phyloP scores from a whole-genome alignment of 2,329 filamentous ascomycete genomes.

The Emmonsiellopsis sp. region DNA sequence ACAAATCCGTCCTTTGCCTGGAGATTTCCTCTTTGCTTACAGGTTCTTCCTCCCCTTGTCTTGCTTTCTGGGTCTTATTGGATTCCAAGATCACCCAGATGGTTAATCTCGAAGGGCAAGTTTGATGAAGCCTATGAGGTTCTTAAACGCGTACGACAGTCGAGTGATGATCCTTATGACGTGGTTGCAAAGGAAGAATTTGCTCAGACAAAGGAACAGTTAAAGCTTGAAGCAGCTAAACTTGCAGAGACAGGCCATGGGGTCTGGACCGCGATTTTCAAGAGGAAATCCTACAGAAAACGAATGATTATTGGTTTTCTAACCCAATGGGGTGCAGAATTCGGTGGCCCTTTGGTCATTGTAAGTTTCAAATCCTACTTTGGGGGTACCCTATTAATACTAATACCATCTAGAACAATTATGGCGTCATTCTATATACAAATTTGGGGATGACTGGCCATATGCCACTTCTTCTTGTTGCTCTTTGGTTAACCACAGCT shows the following conservation, averaged over 20 bases:
- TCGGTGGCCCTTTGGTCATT: slow-evolving; percentile 45
- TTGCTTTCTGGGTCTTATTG: slow-evolving; percentile 34
- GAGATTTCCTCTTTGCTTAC: slow-evolving; percentile 38
- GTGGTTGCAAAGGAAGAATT: slow-evolving; percentile 39
- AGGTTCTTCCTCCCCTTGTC: slow-evolving; percentile 32
- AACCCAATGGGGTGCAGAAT: slow-evolving; percentile 46
- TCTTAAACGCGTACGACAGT: slow-evolving; percentile 31
- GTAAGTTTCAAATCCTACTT: slow-evolving; percentile 24
- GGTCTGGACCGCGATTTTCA: slow-evolving; percentile 38
- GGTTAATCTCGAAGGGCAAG: slow-evolving; percentile 41
- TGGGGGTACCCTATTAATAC: neutral
- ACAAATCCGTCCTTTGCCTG: slow-evolving; percentile 34
- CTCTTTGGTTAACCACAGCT: slow-evolving; percentile 39
- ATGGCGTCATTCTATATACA: slow-evolving; percentile 37
- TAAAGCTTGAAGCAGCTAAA: slow-evolving; percentile 35
- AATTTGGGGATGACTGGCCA: slow-evolving; percentile 34
- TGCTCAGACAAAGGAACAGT: slow-evolving; percentile 40
- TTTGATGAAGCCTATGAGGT: slow-evolving; percentile 39
- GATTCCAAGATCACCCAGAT: slow-evolving; percentile 41
- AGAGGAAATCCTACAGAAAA: slow-evolving; percentile 42
- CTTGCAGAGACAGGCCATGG: slow-evolving; percentile 31
- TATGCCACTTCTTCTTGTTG: slow-evolving; percentile 37
- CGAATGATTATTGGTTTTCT: slow-evolving; percentile 45
- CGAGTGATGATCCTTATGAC: slow-evolving; percentile 31
- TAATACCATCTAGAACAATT: slow-evolving; percentile 33